Percentiles rank a stretch among this genome's conserved stretches.
Evolutionary conservation across 2,329 filamentous ascomycete genomes (phyloP).

Genomic region (Paecilomyces formosus): DNA sequence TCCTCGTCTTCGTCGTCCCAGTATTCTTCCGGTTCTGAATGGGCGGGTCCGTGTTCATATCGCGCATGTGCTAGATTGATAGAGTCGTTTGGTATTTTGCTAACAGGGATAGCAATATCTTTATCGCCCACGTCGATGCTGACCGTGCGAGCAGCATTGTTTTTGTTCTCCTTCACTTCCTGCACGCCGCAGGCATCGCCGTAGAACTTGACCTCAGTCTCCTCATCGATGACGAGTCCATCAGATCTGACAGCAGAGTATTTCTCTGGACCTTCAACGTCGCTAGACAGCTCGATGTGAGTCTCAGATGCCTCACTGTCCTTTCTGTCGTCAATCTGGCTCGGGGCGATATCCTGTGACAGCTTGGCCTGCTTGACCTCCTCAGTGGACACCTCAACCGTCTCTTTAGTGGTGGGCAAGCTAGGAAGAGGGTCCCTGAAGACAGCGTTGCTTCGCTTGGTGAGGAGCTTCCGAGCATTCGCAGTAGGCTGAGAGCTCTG

Average conservation of each 20-base stretch:
- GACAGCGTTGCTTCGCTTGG: slow-evolving; percentile 47
- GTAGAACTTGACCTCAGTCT: slow-evolving; percentile 16
- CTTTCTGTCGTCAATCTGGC: slow-evolving; percentile 5
- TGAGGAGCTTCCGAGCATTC: slow-evolving; percentile 40
- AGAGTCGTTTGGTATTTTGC: slow-evolving; percentile 9
- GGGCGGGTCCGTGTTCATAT: slow-evolving; percentile 17
- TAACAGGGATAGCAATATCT: slow-evolving; percentile 5
- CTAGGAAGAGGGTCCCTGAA: slow-evolving; percentile 45
- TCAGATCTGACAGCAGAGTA: slow-evolving; percentile 15
- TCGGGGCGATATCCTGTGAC: slow-evolving; percentile 3
- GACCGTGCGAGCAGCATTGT: neutral
- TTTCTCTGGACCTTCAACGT: slow-evolving; percentile 9
- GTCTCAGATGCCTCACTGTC: slow-evolving; percentile 7
- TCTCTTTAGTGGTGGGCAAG: slow-evolving; percentile 24
- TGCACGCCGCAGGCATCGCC: slow-evolving; percentile 19
- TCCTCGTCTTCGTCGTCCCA: slow-evolving; percentile 73
- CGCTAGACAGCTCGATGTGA: slow-evolving; percentile 4
- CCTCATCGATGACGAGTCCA: slow-evolving; percentile 19
- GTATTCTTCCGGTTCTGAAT: slow-evolving; percentile 59
- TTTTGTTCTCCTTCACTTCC: slow-evolving; percentile 7
- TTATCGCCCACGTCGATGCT: slow-evolving; percentile 4
- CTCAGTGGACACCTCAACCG: slow-evolving; percentile 12
- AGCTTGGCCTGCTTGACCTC: slow-evolving; percentile 10
- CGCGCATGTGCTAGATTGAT: slow-evolving; percentile 9
- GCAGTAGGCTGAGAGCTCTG: slow-evolving; percentile 23